Evolutionary conservation across 805 yeast species (phyloP), one percentile per base, ranked within the genome.

Genomic region (Lachancea thermotolerans): DNA sequence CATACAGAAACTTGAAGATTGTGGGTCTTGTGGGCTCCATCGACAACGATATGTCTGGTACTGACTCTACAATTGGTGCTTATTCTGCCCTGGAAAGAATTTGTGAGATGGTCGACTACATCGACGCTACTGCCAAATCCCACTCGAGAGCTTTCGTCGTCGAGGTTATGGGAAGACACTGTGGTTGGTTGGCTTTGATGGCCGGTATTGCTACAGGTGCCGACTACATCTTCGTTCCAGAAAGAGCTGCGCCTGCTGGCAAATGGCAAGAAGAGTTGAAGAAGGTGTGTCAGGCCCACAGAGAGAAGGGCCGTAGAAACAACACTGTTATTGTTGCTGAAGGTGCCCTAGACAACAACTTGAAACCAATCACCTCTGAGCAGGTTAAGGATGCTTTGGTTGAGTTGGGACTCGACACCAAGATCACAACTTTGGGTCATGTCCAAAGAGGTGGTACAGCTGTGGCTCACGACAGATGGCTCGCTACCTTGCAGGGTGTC

Each of bases 361-460:
- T 91, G 62, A 74, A 80, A 47, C 95, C 93, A 37, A 87, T 93
- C 56, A 75, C 90, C 10, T 75, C 95, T 14, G 79, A 80, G 30
- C 79, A 80, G 51, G 98, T 93, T 48, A 82, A 84, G 67, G 79
- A 87, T 42, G 93, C 83, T 14, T 73, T 93, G 48, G 86, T 85
- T 39, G 82, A 81, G 35, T 70, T 93, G 50, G 96, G 96, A 10
- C 75, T 93, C 45, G 99, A 93, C 64, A 91, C 98, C 4, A 81
- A 98, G 65, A 82, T 91, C 57, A 93, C 99, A 35, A 87, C 95
- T 10, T 73, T 93, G 56, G 99, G 99, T 45, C 99, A 93, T 65
- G 97, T 93, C 44, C 99, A 93, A 73, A 80, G 99, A 69, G 99
- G 99, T 71, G 99, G 99, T 67, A 79, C 95, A 38, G 97, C 99